Evolutionary conservation across 805 yeast species (phyloP), one percentile per base, ranked within the genome.

Genomic region (Candida lessepsii): DNA sequence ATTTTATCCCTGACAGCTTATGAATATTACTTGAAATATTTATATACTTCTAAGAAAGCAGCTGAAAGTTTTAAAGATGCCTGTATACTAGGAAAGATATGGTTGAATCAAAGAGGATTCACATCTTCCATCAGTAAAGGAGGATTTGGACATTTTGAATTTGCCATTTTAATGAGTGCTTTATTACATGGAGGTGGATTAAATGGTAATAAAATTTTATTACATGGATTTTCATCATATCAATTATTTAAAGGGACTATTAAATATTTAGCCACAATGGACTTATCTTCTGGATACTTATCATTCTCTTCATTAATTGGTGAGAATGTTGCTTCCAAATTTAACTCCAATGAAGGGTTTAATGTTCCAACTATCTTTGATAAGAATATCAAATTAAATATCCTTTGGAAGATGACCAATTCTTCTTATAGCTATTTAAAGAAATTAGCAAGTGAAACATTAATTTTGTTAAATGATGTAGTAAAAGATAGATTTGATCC

Each of bases 81-180:
- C 1, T 80, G 89, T 47, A 76, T 82, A 6, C 70, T 93, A 38
- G 96, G 96, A 3, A 75, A 90, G 47, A 65, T 93, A 40, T 93
- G 99, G 99, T 71, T 93, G 29, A 74, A 78, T 36, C 98, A 93
- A 63, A 75, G 96, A 49, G 96, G 95, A 0, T 78, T 88, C 43
- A 71, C 77, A 9, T 79, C 95, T 0, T 62, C 75, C 11, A 57
- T 83, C 23, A 69, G 76, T 13, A 70, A 75, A 30, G 86, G 86
- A 23, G 98, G 98, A 0, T 91, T 93, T 60, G 98, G 98, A 9
- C 86, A 83, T 51, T 88, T 88, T 58, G 98, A 93, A 64, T 89
- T 89, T 60, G 82, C 89, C 21, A 65, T 83, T 27, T 61, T 91
- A 37, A 78, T 88, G 81, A 82, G 95, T 29, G 84, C 89, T 1